These are phyloP conservation scores for Phalaenopsis aphrodite DNA, from an alignment of 106 monocot species.

Conservation along the genomic window DNA sequence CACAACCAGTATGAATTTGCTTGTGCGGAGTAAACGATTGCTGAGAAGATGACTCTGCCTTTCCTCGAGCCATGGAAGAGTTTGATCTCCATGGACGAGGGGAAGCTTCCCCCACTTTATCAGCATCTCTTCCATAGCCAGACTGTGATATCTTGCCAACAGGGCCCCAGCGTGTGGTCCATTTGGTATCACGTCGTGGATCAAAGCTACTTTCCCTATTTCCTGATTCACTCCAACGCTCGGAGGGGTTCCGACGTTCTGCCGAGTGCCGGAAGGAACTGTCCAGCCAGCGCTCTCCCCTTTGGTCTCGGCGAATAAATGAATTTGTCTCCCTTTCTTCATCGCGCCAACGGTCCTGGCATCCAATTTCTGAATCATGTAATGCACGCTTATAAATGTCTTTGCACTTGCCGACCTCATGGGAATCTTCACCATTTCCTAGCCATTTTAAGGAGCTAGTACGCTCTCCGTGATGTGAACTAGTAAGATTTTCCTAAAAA, in stretches of 20 bases:
- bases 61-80: conserved; percentile 50
- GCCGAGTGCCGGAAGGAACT: conserved; percentile 30
- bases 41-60: conserved; percentile 39
- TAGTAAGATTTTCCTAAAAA: conserved; percentile 39
- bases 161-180: conserved; percentile 89
- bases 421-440: conserved; percentile 33
- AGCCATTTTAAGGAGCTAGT: conserved; percentile 25
- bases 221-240: conserved; percentile 48
- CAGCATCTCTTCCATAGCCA: conserved; percentile 48
- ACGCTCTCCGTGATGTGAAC: conserved; percentile 26
- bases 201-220: conserved; percentile 49
- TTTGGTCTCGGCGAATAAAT: conserved; percentile 38
- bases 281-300: conserved; percentile 43
- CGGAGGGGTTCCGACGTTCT: conserved; percentile 31
- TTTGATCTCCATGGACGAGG: conserved; percentile 76
- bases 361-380: conserved; percentile 47
- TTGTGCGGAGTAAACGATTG: conserved; percentile 28
- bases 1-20: conserved; percentile 35
- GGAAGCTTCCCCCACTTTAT: conserved; percentile 55
- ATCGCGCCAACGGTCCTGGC: conserved; percentile 77
- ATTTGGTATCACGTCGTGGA: conserved; percentile 83
- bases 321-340: conserved; percentile 86
- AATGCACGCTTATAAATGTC: conserved; percentile 47
- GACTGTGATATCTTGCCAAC: conserved; percentile 55
- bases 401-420: conserved; percentile 43